Evolutionary conservation across 2,329 filamentous ascomycete genomes (phyloP).

Genomic region (Xylaria sp.): DNA sequence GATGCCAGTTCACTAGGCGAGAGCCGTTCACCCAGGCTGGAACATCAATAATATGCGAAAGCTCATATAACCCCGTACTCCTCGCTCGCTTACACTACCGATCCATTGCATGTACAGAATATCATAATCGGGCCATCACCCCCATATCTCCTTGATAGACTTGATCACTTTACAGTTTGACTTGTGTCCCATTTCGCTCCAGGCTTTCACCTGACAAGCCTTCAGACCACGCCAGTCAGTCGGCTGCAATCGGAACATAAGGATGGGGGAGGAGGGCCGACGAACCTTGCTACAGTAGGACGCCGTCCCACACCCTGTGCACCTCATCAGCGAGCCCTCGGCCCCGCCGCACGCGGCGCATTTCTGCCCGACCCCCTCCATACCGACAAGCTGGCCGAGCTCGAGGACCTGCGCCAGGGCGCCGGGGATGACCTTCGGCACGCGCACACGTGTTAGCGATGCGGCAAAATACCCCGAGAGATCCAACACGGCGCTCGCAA

Average conservation of each 20-base stretch:
- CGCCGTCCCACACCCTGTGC: constrained; percentile 47
- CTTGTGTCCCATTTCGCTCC: constrained; percentile 48
- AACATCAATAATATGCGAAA: too few relatives aligned
- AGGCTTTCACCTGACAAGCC: constrained; percentile 48
- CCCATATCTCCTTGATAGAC: constrained; percentile 43
- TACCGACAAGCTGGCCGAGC: constrained; percentile 19
- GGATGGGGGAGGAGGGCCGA: not conserved
- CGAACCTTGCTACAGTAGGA: constrained; percentile 52
- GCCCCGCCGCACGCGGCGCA: constrained; percentile 32
- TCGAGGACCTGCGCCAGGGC: constrained; percentile 30
- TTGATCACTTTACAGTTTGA: constrained; percentile 48
- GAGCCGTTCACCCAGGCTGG: too few relatives aligned
- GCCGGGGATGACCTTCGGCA: constrained; percentile 29
- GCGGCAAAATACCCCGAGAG: too few relatives aligned
- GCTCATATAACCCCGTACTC: too few relatives aligned
- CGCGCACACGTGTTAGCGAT: not conserved
- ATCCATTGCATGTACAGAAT: not conserved
- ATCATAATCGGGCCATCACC: constrained; percentile 10
- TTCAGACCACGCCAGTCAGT: constrained; percentile 20
- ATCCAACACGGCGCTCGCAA: not conserved
- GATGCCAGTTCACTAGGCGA: too few relatives aligned
- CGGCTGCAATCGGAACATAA: not conserved
- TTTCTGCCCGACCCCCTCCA: constrained; percentile 12
- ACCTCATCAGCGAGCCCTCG: constrained; percentile 40
- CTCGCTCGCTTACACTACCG: not conserved